Percentiles rank a stretch among this genome's conserved stretches.
phyloP scores from a whole-genome alignment of 2,329 filamentous ascomycete species.

The Phaeosphaeriaceae sp. region DNA sequence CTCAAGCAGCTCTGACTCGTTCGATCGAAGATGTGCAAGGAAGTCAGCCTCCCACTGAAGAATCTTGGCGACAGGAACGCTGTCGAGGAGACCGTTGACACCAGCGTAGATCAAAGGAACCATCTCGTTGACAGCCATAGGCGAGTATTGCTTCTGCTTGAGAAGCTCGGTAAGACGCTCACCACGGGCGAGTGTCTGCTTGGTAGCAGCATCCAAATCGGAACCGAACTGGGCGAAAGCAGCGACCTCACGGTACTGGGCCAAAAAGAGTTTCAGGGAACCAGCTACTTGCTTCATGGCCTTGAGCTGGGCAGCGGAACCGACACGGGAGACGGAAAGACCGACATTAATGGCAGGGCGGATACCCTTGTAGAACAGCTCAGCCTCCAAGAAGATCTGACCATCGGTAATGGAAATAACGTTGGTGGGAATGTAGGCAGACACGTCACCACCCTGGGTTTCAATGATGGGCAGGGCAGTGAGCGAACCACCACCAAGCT shows the following conservation, averaged over 20 bases:
- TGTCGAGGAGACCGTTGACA: slow-evolving; percentile 96
- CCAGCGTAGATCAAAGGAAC: slow-evolving; percentile 98
- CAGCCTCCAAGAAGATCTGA: slow-evolving; percentile 99
- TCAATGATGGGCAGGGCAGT: slow-evolving; percentile 94
- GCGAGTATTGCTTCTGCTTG: slow-evolving; percentile 99
- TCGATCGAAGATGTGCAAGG: slow-evolving; percentile 88
- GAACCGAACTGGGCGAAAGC: slow-evolving; percentile 99
- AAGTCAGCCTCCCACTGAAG: slow-evolving; percentile 94
- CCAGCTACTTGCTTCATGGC: slow-evolving; percentile 99
- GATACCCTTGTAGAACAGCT: slow-evolving; percentile 99
- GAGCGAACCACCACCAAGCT: slow-evolving; percentile 92
- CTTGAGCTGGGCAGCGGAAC: slow-evolving; percentile 99
- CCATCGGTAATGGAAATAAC: slow-evolving; percentile 99
- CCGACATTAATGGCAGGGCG: slow-evolving; percentile 99
- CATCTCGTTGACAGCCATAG: slow-evolving; percentile 99
- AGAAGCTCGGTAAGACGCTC: slow-evolving; percentile 98
- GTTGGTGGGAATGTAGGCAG: slow-evolving; percentile 99
- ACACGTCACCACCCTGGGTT: slow-evolving; percentile 99
- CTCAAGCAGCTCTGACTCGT: slow-evolving; percentile 81
- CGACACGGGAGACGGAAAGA: slow-evolving; percentile 99
- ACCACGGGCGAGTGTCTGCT: slow-evolving; percentile 98
- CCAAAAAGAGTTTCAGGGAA: slow-evolving; percentile 99
- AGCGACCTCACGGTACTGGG: slow-evolving; percentile 99
- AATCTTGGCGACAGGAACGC: slow-evolving; percentile 87
- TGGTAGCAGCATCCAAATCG: slow-evolving; percentile 97